These are phyloP conservation scores for Lentinus brumalis DNA, from an alignment of 768 basidiomycete species.

Conservation along the genomic window DNA sequence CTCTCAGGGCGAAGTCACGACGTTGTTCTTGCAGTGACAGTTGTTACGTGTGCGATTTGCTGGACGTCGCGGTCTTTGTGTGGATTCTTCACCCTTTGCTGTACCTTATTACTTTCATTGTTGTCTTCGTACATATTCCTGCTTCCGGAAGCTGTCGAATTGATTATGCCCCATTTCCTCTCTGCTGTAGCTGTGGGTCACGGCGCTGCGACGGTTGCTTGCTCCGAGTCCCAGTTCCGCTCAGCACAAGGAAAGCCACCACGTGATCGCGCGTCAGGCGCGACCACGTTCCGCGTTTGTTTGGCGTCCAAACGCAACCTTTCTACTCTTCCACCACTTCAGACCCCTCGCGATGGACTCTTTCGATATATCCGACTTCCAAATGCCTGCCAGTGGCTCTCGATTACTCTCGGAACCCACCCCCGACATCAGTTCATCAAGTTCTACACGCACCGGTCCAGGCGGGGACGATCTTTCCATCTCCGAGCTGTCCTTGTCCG, in stretches of 20 bases:
- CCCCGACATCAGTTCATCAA: constrained; percentile 23
- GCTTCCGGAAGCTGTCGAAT: neutral
- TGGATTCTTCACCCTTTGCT: constrained; percentile 1
- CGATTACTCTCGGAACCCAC: constrained; percentile 52
- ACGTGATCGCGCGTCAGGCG: no score
- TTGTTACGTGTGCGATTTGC: neutral
- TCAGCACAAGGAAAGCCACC: no score
- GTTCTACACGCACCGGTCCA: constrained; percentile 38
- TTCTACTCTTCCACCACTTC: no score
- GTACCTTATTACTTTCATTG: constrained; percentile 8
- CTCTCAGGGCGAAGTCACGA: constrained; percentile 80
- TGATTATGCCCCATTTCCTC: neutral
- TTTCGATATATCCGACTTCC: constrained; percentile 30
- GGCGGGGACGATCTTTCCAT: constrained; percentile 56
- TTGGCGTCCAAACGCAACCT: no score
- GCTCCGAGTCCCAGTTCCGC: no score
- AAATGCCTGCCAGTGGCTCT: constrained; percentile 34
- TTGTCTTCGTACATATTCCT: neutral
- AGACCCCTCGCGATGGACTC: constrained; percentile 31
- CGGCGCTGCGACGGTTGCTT: no score
- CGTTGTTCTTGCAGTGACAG: constrained; percentile 57
- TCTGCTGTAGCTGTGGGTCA: neutral
- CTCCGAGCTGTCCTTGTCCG: constrained; percentile 53
- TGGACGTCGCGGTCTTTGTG: neutral
- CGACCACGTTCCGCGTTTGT: no score